Conservation (phyloP, 2,329 filamentous ascomycete genomes). For the Chaetomiaceae sp. region DNA sequence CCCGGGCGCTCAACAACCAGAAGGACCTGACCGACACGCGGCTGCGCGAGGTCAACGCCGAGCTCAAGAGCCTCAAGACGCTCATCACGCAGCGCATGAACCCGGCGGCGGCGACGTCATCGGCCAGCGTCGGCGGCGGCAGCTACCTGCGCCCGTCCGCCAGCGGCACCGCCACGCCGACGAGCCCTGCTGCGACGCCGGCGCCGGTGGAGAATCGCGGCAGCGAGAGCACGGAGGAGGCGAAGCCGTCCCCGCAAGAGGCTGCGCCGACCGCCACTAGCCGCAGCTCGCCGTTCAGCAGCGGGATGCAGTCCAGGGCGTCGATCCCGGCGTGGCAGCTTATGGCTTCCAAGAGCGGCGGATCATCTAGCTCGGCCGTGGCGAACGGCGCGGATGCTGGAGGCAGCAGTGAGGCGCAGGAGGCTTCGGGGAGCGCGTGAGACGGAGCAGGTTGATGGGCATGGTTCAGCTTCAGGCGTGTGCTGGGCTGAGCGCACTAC, state of each 20-base stretch:
- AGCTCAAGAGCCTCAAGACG: conserved; percentile 88
- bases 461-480: too few relatives aligned
- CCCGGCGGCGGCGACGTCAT: conserved; percentile 23
- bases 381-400: conserved; percentile 12
- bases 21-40: conserved; percentile 76
- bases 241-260: conserved; percentile 31
- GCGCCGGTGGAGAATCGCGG: conserved; percentile 27
- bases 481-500: too few relatives aligned
- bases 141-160: conserved; percentile 28
- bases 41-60: conserved; percentile 75
- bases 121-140: conserved; percentile 22
- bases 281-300: conserved; percentile 41
- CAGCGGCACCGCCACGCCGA: conserved; percentile 21
- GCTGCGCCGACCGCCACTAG: conserved; percentile 31
- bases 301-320: conserved; percentile 50
- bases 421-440: conserved; percentile 11
- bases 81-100: conserved; percentile 63
- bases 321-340: conserved; percentile 78
- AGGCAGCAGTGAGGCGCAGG: conserved; percentile 13
- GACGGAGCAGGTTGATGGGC: too few relatives aligned
- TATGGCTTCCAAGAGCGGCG: conserved; percentile 49
- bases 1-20: conserved; percentile 80
- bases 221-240: conserved; percentile 29
- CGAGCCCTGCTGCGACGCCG: conserved; percentile 21
- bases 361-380: conserved; percentile 8